Evolutionary conservation across 2,329 filamentous ascomycete genomes (phyloP).

Genomic region (Colletotrichum salicis): DNA sequence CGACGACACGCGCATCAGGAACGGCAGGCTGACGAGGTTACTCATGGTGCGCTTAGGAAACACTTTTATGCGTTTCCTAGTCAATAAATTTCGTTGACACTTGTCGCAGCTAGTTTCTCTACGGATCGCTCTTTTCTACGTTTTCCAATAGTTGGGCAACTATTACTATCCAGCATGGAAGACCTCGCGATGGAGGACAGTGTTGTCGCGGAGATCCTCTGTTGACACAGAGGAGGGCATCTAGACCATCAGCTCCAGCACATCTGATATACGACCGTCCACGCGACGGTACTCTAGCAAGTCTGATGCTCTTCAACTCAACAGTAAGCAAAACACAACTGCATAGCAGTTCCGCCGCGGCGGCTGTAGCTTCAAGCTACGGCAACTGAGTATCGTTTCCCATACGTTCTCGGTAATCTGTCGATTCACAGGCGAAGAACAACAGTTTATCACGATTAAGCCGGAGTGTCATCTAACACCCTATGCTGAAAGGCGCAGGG

Average conservation of each 20-base stretch:
- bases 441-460: slow-evolving; percentile 91
- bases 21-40: background rate
- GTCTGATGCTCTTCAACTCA: background rate
- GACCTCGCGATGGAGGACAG: too few relatives aligned
- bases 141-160: too few relatives aligned
- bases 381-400: slow-evolving; percentile 71
- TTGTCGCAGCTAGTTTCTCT: background rate
- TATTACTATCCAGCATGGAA: too few relatives aligned
- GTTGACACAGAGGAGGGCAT: too few relatives aligned
- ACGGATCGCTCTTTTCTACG: too few relatives aligned
- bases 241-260: background rate
- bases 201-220: too few relatives aligned
- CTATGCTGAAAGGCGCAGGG: slow-evolving; percentile 78
- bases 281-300: background rate
- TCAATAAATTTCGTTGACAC: background rate
- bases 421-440: slow-evolving; percentile 80
- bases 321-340: slow-evolving; percentile 12
- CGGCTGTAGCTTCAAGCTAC: slow-evolving; percentile 61
- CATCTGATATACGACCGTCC: background rate
- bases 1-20: background rate
- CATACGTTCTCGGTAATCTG: slow-evolving; percentile 85
- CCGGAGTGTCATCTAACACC: slow-evolving; percentile 94
- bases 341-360: slow-evolving; percentile 58
- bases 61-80: background rate
- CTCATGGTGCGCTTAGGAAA: background rate